phyloP scores from a whole-genome alignment of 2,329 filamentous ascomycete species.

The Colletotrichum sp. region DNA sequence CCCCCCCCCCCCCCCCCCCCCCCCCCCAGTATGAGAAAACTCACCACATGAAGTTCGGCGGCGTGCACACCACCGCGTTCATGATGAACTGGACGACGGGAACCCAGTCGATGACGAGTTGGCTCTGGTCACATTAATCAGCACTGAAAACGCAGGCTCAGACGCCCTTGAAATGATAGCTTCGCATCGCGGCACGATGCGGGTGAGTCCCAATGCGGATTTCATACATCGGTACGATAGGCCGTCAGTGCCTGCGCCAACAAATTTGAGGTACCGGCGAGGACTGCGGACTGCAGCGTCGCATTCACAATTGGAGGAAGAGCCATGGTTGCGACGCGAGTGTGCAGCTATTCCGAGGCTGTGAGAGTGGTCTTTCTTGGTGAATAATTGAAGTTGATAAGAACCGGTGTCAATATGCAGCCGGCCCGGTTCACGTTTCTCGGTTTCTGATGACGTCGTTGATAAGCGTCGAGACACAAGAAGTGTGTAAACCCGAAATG shows the following conservation, averaged over 20 bases:
- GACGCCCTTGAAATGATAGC: neutral
- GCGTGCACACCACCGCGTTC: constrained; percentile 75
- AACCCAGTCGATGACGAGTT: constrained; percentile 67
- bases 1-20: neutral
- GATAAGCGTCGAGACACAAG: neutral
- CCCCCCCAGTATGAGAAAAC: constrained; percentile 19
- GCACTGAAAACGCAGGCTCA: neutral
- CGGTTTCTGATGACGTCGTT: neutral
- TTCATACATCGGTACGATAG: constrained; percentile 62
- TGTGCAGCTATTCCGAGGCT: neutral
- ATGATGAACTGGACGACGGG: constrained; percentile 79
- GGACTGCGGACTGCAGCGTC: constrained; percentile 68
- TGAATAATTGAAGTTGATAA: neutral
- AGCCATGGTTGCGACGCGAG: constrained; percentile 29
- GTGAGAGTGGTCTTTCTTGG: neutral
- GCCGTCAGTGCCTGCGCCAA: constrained; percentile 74
- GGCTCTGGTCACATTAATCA: constrained; percentile 44
- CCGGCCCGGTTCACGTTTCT: neutral
- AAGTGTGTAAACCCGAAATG: neutral
- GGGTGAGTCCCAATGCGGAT: neutral
- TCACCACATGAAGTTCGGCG: constrained; percentile 84
- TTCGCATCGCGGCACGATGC: neutral
- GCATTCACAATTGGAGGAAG: constrained; percentile 60
- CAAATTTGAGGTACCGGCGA: constrained; percentile 73
- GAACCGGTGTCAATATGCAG: neutral